These are phyloP conservation scores for Cordyceps tenuipes DNA, from an alignment of 2,329 filamentous ascomycete species.

Conservation along the genomic window DNA sequence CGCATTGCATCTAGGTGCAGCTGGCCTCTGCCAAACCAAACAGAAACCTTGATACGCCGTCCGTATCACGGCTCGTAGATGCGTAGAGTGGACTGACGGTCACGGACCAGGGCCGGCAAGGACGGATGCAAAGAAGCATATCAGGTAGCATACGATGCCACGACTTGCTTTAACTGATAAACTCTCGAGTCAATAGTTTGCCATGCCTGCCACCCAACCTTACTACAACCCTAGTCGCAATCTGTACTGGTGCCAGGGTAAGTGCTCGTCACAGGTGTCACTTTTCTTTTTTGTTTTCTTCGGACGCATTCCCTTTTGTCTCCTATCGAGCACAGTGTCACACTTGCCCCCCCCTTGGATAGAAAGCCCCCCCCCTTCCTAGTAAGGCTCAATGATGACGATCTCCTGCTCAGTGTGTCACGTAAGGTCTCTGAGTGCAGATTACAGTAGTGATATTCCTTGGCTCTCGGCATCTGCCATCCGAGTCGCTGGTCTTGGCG, in stretches of 20 bases:
- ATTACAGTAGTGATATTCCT: background rate
- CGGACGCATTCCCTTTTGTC: background rate
- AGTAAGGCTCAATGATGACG: slow-evolving; percentile 3
- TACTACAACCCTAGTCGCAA: no score
- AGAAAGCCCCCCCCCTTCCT: background rate
- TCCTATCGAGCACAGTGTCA: background rate
- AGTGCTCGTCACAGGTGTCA: background rate
- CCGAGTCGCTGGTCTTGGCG: slow-evolving; percentile 10
- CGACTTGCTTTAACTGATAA: background rate
- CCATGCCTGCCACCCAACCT: background rate
- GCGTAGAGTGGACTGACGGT: background rate
- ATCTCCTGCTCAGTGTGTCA: slow-evolving; percentile 10
- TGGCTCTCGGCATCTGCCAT: slow-evolving; percentile 12
- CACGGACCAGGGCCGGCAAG: background rate
- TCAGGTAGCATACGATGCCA: background rate
- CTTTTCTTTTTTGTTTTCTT: no score
- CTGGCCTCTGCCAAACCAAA: background rate
- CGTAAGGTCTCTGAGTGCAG: slow-evolving; percentile 4
- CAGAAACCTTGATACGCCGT: background rate
- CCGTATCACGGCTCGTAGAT: slow-evolving; percentile 3
- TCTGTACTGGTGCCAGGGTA: background rate
- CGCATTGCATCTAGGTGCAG: background rate
- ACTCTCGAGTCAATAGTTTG: background rate
- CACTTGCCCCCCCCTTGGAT: background rate
- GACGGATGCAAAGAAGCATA: slow-evolving; percentile 1